Evolutionary conservation across 1,139 yeast genomes (phyloP).

Genomic region (Saccharomyces hybrid): DNA sequence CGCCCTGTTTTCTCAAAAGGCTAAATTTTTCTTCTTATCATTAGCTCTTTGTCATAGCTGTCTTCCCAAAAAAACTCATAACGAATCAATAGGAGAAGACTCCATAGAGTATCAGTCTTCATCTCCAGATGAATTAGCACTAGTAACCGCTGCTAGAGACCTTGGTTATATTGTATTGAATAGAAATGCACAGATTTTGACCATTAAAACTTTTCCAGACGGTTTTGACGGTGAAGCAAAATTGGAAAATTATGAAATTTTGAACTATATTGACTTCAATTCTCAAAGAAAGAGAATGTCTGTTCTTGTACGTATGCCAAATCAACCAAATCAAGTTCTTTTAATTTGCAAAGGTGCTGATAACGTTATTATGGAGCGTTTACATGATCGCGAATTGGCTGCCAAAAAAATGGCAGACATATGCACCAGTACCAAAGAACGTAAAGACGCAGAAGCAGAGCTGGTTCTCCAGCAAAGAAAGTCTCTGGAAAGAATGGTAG

Average conservation of each 20-base stretch:
- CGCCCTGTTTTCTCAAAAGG: conserved; percentile 60
- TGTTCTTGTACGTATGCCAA: conserved; percentile 70
- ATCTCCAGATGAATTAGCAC: conserved; percentile 92
- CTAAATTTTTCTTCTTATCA: conserved; percentile 69
- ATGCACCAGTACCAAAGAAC: conserved; percentile 47
- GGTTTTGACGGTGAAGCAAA: conserved; percentile 64
- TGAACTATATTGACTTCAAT: conserved; percentile 79
- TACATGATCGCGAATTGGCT: conserved; percentile 55
- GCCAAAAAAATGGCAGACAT: conserved; percentile 55
- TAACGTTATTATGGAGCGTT: conserved; percentile 74
- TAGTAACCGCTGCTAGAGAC: conserved; percentile 90
- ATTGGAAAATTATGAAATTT: conserved; percentile 60
- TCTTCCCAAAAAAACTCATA: conserved; percentile 49
- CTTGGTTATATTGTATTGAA: conserved; percentile 79
- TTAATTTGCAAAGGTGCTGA: conserved; percentile 94
- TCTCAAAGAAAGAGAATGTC: conserved; percentile 94
- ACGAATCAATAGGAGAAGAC: conserved; percentile 38
- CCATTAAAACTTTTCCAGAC: conserved; percentile 70
- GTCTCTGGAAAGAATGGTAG: conserved; percentile 28
- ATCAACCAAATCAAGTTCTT: conserved; percentile 52
- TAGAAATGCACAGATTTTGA: conserved; percentile 50
- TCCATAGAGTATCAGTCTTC: conserved; percentile 76
- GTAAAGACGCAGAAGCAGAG: conserved; percentile 80
- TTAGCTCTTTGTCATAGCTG: conserved; percentile 88
- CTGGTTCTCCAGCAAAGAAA: conserved; percentile 49